Conservation (phyloP, 257 asterid species). For the Galeopsis tetrahit region DNA sequence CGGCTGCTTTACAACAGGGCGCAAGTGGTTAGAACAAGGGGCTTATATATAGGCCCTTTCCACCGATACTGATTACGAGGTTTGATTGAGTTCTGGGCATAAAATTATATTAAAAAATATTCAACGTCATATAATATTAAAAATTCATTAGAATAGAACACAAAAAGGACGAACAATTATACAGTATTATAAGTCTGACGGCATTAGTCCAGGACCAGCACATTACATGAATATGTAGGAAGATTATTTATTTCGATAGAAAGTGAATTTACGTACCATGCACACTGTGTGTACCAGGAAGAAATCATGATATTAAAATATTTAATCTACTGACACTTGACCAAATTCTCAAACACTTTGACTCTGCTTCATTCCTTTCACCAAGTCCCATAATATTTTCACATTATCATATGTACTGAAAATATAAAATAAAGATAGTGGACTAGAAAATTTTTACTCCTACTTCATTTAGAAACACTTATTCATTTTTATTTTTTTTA, state of each 20-base stretch:
- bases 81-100: too few species aligned
- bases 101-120: too few species aligned
- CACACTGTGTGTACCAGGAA: background rate
- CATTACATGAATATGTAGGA: background rate
- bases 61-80: too few species aligned
- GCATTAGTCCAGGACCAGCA: background rate
- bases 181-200: background rate
- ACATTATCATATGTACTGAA: background rate
- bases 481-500: background rate
- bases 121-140: too few species aligned
- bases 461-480: background rate
- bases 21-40: too few species aligned
- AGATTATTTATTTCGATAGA: background rate
- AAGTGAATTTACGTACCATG: constrained; percentile 5
- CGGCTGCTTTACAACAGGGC: too few species aligned
- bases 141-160: too few species aligned
- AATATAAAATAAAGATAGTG: too few species aligned
- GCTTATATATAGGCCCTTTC: too few species aligned
- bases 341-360: background rate
- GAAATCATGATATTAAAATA: background rate
- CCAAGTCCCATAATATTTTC: background rate
- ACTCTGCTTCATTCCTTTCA: background rate
- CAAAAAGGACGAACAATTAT: too few species aligned
- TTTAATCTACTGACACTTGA: constrained; percentile 4
- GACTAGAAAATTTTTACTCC: too few species aligned